Conservation (phyloP, 371 early-diverging fungal genomes). For the Syncephalastrum contaminatum region DNA sequence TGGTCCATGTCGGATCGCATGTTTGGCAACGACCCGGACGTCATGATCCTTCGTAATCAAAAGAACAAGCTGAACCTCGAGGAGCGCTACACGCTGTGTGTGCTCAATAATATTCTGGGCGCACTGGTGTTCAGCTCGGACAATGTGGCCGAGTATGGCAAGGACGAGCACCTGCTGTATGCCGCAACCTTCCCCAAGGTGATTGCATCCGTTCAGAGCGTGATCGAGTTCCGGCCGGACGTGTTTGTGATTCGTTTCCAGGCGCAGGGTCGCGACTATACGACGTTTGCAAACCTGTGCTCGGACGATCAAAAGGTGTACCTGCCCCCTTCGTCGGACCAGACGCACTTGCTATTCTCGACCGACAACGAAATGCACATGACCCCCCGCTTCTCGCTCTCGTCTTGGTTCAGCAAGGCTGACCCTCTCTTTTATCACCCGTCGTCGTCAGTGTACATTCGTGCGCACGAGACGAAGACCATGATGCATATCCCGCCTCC, state of each 20-base stretch:
- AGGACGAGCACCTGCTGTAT: conserved; percentile 44
- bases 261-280: conserved; percentile 27
- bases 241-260: conserved; percentile 44
- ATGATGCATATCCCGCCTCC: conserved; percentile 33
- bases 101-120: conserved; percentile 59
- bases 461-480: conserved; percentile 44
- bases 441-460: conserved; percentile 28
- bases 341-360: conserved; percentile 31
- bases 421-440: conserved; percentile 37
- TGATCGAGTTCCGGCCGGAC: conserved; percentile 38
- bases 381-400: conserved; percentile 13
- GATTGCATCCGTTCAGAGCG: conserved; percentile 37
- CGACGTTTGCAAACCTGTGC: conserved; percentile 48
- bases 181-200: conserved; percentile 47
- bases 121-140: conserved; percentile 60
- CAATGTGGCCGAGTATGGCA: conserved; percentile 38
- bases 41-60: conserved; percentile 51
- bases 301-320: conserved; percentile 40
- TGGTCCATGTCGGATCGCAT: conserved; percentile 57
- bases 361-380: conserved; percentile 41
- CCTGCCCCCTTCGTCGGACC: conserved; percentile 23
- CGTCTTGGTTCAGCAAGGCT: conserved; percentile 15
- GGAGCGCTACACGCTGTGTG: conserved; percentile 54
- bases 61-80: conserved; percentile 47
- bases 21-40: conserved; percentile 68